phyloP scores from a whole-genome alignment of 148 eudicot species.

The Diospyros kaki region DNA sequence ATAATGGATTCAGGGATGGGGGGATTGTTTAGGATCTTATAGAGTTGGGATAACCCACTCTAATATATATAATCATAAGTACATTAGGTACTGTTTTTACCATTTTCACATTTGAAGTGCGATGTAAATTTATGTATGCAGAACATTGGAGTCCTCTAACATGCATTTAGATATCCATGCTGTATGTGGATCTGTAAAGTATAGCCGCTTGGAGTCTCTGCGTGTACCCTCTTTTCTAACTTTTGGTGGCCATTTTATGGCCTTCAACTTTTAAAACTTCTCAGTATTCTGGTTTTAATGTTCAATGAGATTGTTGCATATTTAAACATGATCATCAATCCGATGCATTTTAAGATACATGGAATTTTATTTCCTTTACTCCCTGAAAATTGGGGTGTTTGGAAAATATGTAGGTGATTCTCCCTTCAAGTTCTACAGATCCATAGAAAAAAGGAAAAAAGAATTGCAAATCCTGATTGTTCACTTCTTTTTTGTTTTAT shows the following conservation, averaged over 20 bases:
- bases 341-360: not conserved
- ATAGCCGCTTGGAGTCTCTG: constrained; percentile 43
- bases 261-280: constrained; percentile 15
- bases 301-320: not conserved
- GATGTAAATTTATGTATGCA: constrained; percentile 67
- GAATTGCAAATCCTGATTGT: not conserved
- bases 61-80: constrained; percentile 30
- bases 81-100: constrained; percentile 23
- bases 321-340: not conserved
- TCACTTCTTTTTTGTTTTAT: not conserved
- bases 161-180: constrained; percentile 36
- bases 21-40: constrained; percentile 54
- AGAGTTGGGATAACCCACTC: constrained; percentile 37
- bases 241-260: constrained; percentile 21
- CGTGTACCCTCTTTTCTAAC: constrained; percentile 37
- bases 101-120: constrained; percentile 34
- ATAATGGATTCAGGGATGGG: constrained; percentile 64
- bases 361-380: not conserved
- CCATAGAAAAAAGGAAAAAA: not conserved
- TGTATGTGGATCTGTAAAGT: constrained; percentile 47
- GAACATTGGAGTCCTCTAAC: constrained; percentile 44
- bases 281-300: constrained; percentile 9
- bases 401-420: not conserved
- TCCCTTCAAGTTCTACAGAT: not conserved
- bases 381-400: not conserved